Percentiles rank a stretch among this genome's conserved stretches.
Conservation (phyloP, 345 rosid species). For the Odontarrhena argentea region DNA sequence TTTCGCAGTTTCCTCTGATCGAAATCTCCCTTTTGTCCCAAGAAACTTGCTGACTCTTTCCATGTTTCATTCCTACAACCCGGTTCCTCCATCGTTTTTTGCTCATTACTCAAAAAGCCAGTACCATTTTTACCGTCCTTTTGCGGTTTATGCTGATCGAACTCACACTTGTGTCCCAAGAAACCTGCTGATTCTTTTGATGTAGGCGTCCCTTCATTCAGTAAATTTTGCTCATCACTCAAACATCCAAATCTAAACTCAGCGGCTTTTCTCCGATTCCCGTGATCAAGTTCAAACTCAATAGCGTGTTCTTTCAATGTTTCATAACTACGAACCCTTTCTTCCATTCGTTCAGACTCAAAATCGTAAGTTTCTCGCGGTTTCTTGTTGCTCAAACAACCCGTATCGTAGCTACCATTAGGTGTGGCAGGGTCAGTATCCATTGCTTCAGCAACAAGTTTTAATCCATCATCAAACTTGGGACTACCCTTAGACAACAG, state of each 20-base stretch:
- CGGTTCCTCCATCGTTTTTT: too few species aligned
- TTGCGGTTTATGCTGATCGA: not conserved
- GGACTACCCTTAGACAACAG: slow-evolving; percentile 52
- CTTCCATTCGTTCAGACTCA: slow-evolving; percentile 4
- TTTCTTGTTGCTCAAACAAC: slow-evolving; percentile 39
- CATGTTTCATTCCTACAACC: too few species aligned
- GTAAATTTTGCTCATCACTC: slow-evolving; percentile 13
- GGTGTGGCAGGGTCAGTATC: slow-evolving; percentile 31
- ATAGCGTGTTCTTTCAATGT: not conserved
- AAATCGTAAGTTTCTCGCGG: slow-evolving; percentile 13
- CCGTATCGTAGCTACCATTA: slow-evolving; percentile 29
- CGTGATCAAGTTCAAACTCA: slow-evolving; percentile 1
- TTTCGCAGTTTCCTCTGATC: not conserved
- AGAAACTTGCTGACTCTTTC: not conserved
- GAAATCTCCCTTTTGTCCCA: not conserved
- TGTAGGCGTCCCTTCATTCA: not conserved
- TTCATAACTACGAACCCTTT: slow-evolving; percentile 1
- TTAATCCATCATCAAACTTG: slow-evolving; percentile 27
- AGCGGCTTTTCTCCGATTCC: not conserved
- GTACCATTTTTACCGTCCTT: slow-evolving; percentile 7
- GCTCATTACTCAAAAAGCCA: slow-evolving; percentile 6
- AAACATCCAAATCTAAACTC: not conserved
- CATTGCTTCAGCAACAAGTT: slow-evolving; percentile 35
- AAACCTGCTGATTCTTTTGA: slow-evolving; percentile 2
- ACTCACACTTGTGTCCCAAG: slow-evolving; percentile 18